phyloP scores from a whole-genome alignment of 1,284 basidiomycete genomes.

The Puccinia novopanici region DNA sequence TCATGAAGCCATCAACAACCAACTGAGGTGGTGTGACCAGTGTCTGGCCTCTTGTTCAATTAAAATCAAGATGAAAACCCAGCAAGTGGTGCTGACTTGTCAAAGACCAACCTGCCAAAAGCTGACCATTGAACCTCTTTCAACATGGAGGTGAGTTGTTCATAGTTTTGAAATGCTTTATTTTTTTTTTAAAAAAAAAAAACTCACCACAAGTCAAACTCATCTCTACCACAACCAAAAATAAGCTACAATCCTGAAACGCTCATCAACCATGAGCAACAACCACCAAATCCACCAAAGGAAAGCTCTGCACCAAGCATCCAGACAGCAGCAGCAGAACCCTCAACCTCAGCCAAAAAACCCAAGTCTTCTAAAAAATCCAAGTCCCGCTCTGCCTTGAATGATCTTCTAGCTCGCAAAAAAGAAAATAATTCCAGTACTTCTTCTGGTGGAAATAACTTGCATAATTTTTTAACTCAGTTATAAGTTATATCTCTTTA shows the following conservation, averaged over 20 bases:
- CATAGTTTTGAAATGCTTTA: neutral
- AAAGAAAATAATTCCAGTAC: neutral
- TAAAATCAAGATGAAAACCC: neutral
- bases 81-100: neutral
- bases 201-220: neutral
- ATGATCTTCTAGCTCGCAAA: neutral
- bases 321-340: neutral
- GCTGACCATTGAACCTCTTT: neutral
- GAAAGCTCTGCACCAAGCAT: neutral
- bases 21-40: neutral
- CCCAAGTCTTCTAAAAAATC: conserved; percentile 1
- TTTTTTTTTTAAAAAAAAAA: no score
- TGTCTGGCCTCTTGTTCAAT: conserved; percentile 13
- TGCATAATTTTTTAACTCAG: conserved; percentile 12
- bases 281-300: neutral
- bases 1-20: neutral
- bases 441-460: neutral
- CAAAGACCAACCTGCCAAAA: conserved; percentile 8
- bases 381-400: conserved; percentile 7
- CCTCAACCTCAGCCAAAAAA: neutral
- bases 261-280: neutral
- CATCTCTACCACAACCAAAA: neutral
- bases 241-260: neutral
- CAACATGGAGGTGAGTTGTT: neutral
- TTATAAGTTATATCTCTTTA: conserved; percentile 6